Base-by-base conservation (phyloP, 768 basidiomycete genomes). In the Lyophyllum semitale region DNA sequence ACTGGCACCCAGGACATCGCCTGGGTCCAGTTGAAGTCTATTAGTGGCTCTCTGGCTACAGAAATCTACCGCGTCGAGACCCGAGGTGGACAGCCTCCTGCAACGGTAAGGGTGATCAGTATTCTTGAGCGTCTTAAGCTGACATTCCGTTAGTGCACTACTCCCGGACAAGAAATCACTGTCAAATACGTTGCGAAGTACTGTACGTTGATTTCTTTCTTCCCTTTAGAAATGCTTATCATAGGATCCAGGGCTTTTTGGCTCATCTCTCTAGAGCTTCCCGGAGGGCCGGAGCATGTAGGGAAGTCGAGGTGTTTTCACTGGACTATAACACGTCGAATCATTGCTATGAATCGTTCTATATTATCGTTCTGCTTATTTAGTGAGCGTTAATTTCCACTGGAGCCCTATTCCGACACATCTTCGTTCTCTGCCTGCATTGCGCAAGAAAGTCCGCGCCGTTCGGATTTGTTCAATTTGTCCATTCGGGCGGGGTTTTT, bases 111-210 rank as follows among this genome's bases (percentile, higher is more conserved):
- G 71, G 50, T 29, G 38, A 30, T 25, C 45, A 23, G 1, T 18
- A 29, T 22, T 50, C 46, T 41, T 58, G 9, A 23, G 23, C 29
- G 17, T 40, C 12, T 52, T 15, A 40, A 26, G 40, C 44, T 53
- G 29, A 52, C 26, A 26, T 48, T 35, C 32, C 9, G 12, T 9
- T 37, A 75, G 71, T 82, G 80, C 61, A 66, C 63, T 0, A 62
- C 71, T 7, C 70, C 76, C 7, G 46, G 69, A 23, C 2, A 38
- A 17, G 66, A 68, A 17, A 75, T 84, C 23, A 66, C 67, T 7
- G 79, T 84, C 44, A 81, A 80, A 65, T 84, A 84, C 62, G 70
- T 72, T 0, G 65, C 82, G 4, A 76, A 75, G 54, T 85, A 84
- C 60, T 82, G 81, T 82, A 57, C 69, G 81, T 72, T 23, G 8